Base-by-base conservation (phyloP, 768 basidiomycete genomes). In the Coprinellus micaceus region DNA sequence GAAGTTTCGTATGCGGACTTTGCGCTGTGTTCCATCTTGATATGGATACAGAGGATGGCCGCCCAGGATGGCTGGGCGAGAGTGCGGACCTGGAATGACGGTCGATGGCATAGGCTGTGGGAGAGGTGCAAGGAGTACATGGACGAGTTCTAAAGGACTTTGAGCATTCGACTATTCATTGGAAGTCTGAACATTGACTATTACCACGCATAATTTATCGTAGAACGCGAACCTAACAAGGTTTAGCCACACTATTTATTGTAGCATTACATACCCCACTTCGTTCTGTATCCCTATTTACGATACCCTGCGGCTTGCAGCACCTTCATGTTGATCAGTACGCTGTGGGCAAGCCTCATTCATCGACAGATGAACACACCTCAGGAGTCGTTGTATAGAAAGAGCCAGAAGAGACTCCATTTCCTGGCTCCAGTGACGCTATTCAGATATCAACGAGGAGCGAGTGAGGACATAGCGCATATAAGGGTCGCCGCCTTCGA, bases 1-100 rank as follows among this genome's bases (percentile, higher is more conserved):
- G 83, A 86, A 19, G 75, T 89, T 49, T 82, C 81, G 10, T 88
- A 89, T 60, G 86, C 85, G 1, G 88, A 90, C 61, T 89, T 90
- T 64, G 82, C 85, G 4, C 69, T 91, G 21, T 88, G 86, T 60
- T 81, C 88, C 0, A 78, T 87, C 17, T 69, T 90, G 40, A 79
- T 89, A 45, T 91, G 86, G 87, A 84, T 89, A 40, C 83, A 89
- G 65, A 75, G 81, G 47, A 82, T 89, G 64, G 81, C 86, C 3
- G 78, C 85, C n/a, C 82, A 85, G 54, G 86, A 89, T 59, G 86
- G 84, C 13, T 91, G 88, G 88, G 72, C 77, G 22, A 71, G 82
- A 52, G 77, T 90, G n/a, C 70, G 82, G 49, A 77, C 79, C 25
- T 90, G 88, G 88, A 84, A 87, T 62, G 77, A 74, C 3, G 86